Conservation (phyloP, 2,329 filamentous ascomycete genomes). For the Ophiosphaerella narmari region DNA sequence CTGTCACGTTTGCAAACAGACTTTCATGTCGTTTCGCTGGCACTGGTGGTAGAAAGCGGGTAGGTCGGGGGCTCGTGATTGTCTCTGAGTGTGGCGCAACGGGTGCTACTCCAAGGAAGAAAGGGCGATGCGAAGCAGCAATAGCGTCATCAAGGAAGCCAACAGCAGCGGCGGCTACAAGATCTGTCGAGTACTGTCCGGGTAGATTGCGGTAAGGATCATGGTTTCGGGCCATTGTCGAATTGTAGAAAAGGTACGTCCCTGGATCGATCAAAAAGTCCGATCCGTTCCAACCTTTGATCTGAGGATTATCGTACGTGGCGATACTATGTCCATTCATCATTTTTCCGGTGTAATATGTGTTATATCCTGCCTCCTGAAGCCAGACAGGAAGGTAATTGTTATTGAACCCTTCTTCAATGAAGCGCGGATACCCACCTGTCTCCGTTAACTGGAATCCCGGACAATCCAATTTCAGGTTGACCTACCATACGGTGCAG, state of each 20-base stretch:
- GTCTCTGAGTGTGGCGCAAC: conserved; percentile 63
- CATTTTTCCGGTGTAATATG: conserved; percentile 75
- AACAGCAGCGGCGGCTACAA: conserved; percentile 63
- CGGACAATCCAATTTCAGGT: not conserved
- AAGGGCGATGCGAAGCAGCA: conserved; percentile 56
- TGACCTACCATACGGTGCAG: conserved; percentile 56
- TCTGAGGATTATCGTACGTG: conserved; percentile 65
- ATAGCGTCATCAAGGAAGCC: conserved; percentile 67
- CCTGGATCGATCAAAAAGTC: conserved; percentile 64
- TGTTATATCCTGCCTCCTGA: conserved; percentile 70
- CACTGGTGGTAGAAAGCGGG: conserved; percentile 58
- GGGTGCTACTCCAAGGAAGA: conserved; percentile 70
- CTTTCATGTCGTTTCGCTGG: conserved; percentile 65
- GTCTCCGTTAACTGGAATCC: not conserved
- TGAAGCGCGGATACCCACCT: conserved; percentile 69
- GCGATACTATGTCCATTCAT: conserved; percentile 66
- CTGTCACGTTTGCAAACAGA: conserved; percentile 63
- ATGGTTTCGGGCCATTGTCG: conserved; percentile 65
- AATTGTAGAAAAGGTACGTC: conserved; percentile 71
- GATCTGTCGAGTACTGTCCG: conserved; percentile 62
- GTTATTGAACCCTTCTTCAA: conserved; percentile 67
- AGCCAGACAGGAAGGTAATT: conserved; percentile 73
- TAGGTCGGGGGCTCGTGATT: conserved; percentile 5
- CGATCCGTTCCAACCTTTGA: conserved; percentile 64
- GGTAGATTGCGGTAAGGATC: conserved; percentile 59